Evolutionary conservation across 306 rosid genomes (phyloP).

Genomic region (Corylus heterophylla): DNA sequence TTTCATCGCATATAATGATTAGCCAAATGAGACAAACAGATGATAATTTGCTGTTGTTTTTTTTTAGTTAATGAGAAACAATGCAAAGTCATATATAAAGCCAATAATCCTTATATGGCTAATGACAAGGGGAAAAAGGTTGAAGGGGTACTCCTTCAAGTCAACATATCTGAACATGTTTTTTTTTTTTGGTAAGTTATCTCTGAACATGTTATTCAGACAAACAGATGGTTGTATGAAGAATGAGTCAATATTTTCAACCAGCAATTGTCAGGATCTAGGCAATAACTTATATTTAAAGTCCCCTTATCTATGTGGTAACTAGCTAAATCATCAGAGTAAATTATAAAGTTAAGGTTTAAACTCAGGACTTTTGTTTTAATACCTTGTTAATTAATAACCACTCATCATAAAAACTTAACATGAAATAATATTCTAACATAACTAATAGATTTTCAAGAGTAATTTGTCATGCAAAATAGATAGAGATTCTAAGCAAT

Average conservation of each 20-base stretch:
- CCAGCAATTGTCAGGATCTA: neutral
- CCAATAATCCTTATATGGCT: too few species aligned
- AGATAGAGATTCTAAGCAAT: too few species aligned
- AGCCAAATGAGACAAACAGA: neutral
- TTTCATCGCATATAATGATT: neutral
- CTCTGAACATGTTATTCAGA: neutral
- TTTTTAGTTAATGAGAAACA: neutral
- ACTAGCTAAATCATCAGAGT: too few species aligned
- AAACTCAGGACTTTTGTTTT: too few species aligned
- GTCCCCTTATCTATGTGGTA: neutral
- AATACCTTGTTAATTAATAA: too few species aligned
- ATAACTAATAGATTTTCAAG: too few species aligned
- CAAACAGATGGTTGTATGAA: neutral
- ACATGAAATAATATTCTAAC: too few species aligned
- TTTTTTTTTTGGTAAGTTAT: too few species aligned
- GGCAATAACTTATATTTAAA: neutral
- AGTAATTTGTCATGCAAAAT: too few species aligned
- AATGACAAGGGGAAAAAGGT: too few species aligned
- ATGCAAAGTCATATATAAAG: neutral
- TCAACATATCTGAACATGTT: neutral
- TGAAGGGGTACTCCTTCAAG: neutral
- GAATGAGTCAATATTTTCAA: neutral
- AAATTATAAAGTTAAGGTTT: too few species aligned
- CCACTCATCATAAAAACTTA: too few species aligned
- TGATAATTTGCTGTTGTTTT: neutral